Conservation (phyloP, 257 asterid genomes). For the Nicotiana attenuata region DNA sequence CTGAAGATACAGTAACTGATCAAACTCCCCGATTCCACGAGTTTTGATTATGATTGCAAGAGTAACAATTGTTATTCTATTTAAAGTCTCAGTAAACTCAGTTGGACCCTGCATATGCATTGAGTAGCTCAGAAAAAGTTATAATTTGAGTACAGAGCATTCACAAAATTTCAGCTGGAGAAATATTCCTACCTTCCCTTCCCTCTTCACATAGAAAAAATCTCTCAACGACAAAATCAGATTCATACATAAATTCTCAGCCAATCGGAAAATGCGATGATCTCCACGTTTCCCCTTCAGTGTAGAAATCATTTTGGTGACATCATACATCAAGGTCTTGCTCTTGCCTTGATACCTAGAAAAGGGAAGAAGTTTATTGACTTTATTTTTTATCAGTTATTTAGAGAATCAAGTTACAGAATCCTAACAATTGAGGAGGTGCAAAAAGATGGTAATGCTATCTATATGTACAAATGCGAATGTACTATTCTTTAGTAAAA, state of each 20-base stretch:
- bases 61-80: constrained; percentile 70
- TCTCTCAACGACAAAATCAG: constrained; percentile 88
- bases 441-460: neutral
- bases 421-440: neutral
- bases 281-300: constrained; percentile 95
- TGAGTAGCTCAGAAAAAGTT: constrained; percentile 12
- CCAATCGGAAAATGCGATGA: constrained; percentile 89
- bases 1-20: constrained; percentile 79
- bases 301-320: constrained; percentile 80
- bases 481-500: neutral
- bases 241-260: constrained; percentile 93
- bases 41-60: constrained; percentile 92
- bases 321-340: constrained; percentile 84
- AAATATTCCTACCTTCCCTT: constrained; percentile 66
- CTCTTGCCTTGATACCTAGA: constrained; percentile 95
- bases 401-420: neutral
- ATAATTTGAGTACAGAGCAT: constrained; percentile 16
- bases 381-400: neutral
- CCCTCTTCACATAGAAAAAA: constrained; percentile 84
- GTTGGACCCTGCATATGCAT: constrained; percentile 74
- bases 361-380: constrained; percentile 8
- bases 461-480: neutral
- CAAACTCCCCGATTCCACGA: constrained; percentile 94
- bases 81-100: constrained; percentile 91
- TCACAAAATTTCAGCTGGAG: constrained; percentile 16